phyloP scores from a whole-genome alignment of 495 filamentous ascomycete genomes.

The Talaromyces liani region DNA sequence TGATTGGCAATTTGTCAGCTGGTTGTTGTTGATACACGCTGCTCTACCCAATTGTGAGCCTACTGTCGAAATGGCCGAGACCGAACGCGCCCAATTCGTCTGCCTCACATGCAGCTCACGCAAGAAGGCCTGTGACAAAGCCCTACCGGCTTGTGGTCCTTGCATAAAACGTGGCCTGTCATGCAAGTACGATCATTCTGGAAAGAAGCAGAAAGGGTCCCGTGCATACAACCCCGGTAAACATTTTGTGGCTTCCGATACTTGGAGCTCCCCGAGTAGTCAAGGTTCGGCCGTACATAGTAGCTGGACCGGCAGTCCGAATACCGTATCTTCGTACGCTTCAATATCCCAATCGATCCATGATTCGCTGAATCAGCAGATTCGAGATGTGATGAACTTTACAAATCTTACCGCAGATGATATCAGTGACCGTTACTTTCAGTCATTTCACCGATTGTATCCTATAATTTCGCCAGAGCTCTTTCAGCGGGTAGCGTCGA shows the following conservation, averaged over 20 bases:
- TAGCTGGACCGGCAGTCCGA: neutral
- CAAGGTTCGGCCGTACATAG: neutral
- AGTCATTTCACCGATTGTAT: slow-evolving; percentile 5
- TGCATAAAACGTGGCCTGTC: slow-evolving; percentile 13
- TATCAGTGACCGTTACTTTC: slow-evolving; percentile 6
- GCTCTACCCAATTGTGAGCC: neutral
- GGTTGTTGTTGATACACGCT: neutral
- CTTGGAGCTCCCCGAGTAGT: neutral
- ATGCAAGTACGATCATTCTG: slow-evolving; percentile 15
- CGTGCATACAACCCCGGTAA: slow-evolving; percentile 12
- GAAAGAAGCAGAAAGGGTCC: neutral
- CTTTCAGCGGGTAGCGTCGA: neutral
- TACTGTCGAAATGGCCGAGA: neutral
- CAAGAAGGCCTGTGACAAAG: slow-evolving; percentile 34
- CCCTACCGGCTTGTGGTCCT: slow-evolving; percentile 24
- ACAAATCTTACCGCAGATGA: neutral
- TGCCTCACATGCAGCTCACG: slow-evolving; percentile 21
- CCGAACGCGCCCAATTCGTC: neutral
- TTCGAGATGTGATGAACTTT: neutral
- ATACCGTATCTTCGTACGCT: neutral
- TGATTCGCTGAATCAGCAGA: neutral
- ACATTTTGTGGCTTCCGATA: slow-evolving; percentile 12
- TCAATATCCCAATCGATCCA: slow-evolving; percentile 8
- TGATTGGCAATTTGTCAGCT: neutral
- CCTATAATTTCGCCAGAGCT: slow-evolving; percentile 3